Percentiles rank a stretch among this genome's conserved stretches.
Evolutionary conservation across 177 flowering plant species (phyloP).

Genomic region (Vitis hybrid): DNA sequence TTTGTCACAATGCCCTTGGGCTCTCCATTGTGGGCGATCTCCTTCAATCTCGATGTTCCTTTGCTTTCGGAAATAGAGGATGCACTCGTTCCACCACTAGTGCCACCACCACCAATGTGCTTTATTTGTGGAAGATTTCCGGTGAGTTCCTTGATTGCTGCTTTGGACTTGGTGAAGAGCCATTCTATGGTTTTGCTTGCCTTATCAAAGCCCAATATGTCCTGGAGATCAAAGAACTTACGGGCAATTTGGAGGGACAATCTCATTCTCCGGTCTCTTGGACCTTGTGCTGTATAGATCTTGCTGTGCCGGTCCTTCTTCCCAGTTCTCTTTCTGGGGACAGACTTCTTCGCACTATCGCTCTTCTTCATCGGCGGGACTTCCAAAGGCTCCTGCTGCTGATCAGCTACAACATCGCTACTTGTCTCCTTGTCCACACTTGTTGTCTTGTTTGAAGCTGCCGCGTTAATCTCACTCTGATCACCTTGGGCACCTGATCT

Average conservation of each 20-base stretch:
- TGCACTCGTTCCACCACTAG: conserved; percentile 9
- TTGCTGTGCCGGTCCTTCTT: conserved; percentile 59
- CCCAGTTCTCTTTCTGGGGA: conserved; percentile 19
- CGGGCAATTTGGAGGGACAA: conserved; percentile 46
- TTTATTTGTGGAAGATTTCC: conserved; percentile 10
- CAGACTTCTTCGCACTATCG: conserved; percentile 6
- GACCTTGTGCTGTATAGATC: conserved; percentile 53
- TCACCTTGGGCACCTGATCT: neutral
- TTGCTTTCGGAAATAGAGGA: conserved; percentile 23
- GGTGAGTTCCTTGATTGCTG: conserved; percentile 38
- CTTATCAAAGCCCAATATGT: conserved; percentile 51
- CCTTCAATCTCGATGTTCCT: conserved; percentile 16
- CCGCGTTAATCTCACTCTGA: neutral
- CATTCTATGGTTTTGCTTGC: conserved; percentile 60
- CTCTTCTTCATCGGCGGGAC: conserved; percentile 5
- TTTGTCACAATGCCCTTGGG: neutral
- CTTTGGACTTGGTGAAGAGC: conserved; percentile 48
- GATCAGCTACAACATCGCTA: no score
- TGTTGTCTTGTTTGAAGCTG: neutral
- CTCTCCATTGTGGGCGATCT: neutral
- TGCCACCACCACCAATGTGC: neutral
- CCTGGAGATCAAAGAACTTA: conserved; percentile 57
- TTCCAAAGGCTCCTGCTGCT: no score
- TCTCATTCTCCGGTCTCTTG: conserved; percentile 54
- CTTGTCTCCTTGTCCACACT: neutral